Conservation (phyloP, 2,329 filamentous ascomycete species). For the Cladophialophora yegresii region DNA sequence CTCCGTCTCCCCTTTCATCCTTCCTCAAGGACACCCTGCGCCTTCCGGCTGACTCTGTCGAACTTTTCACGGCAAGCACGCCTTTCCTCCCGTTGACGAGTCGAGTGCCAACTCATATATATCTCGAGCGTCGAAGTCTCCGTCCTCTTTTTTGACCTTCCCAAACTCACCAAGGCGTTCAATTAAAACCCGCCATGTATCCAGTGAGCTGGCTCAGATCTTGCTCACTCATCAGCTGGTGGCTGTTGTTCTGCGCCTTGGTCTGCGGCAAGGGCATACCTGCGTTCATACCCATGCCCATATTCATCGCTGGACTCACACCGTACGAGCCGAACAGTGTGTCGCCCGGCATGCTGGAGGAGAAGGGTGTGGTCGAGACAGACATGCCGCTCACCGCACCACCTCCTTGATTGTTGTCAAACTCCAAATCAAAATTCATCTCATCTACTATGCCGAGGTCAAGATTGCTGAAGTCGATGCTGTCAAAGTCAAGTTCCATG, state of each 20-base stretch:
- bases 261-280: constrained; percentile 7
- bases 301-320: constrained; percentile 10
- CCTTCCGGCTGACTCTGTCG: constrained; percentile 4
- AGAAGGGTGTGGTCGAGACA: constrained; percentile 19
- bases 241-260: constrained; percentile 15
- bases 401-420: constrained; percentile 14
- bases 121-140: neutral
- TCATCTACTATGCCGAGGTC: constrained; percentile 34
- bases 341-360: constrained; percentile 25
- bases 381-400: neutral
- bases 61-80: neutral
- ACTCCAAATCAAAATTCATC: constrained; percentile 30
- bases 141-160: neutral
- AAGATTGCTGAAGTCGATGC: constrained; percentile 35
- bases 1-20: neutral
- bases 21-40: constrained; percentile 2
- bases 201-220: constrained; percentile 28
- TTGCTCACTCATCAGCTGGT: constrained; percentile 27
- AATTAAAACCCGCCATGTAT: constrained; percentile 30
- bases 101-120: neutral
- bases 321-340: constrained; percentile 25
- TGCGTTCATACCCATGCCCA: constrained; percentile 16
- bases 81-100: neutral
- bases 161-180: neutral
- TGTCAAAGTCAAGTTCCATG: constrained; percentile 37